Conservation (phyloP, 352 stramenopile species). For the Phytophthora sp. region DNA sequence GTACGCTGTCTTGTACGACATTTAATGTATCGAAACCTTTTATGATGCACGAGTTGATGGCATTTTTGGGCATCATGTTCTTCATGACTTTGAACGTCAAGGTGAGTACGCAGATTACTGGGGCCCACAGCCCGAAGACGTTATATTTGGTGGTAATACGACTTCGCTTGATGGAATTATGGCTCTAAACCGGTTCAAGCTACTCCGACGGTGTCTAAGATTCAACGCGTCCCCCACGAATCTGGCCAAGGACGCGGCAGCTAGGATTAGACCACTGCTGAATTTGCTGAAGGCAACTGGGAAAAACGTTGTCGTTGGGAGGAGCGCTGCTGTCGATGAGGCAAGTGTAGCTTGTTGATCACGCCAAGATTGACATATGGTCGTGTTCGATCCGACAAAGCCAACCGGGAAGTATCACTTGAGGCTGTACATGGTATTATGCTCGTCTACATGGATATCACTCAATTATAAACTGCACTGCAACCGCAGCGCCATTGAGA, state of each 20-base stretch:
- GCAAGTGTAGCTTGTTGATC: slow-evolving; percentile 11
- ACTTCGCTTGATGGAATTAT: background rate
- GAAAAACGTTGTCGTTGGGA: background rate
- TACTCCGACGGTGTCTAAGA: background rate
- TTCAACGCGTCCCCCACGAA: background rate
- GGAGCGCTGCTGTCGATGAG: slow-evolving; percentile 14
- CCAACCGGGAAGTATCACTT: slow-evolving; percentile 26
- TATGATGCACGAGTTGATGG: background rate
- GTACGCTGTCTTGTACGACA: background rate
- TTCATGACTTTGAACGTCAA: background rate
- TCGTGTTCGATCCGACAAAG: slow-evolving; percentile 18
- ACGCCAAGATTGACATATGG: slow-evolving; percentile 1
- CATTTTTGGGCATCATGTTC: background rate
- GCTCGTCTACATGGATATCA: background rate
- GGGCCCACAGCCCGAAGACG: background rate
- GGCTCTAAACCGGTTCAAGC: background rate
- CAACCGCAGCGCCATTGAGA: background rate
- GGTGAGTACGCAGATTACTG: background rate
- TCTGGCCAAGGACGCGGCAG: background rate
- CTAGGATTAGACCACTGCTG: background rate
- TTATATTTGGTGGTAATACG: background rate
- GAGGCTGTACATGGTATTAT: background rate
- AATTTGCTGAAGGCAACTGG: background rate
- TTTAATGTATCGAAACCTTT: background rate
- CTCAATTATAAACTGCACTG: background rate